A percentile compares a stretch with the other conserved stretches of the same genome.
These are phyloP conservation scores for Peziza echinospora DNA, from an alignment of 495 filamentous ascomycete genomes.

Conservation along the genomic window DNA sequence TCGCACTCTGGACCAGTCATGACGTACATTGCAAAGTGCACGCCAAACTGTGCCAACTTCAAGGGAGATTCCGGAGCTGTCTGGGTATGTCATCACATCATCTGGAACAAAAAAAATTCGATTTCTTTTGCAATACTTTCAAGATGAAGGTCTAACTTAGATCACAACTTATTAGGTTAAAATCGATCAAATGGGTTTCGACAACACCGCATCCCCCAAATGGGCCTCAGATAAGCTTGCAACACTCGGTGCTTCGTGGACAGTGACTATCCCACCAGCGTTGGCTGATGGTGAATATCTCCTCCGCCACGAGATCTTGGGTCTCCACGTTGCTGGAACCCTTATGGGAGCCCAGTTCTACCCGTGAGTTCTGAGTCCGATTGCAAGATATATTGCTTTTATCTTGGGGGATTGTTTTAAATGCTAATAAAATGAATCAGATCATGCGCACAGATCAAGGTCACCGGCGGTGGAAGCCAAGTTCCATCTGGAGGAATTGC, in stretches of 20 bases:
- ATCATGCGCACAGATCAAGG: constrained; percentile 31
- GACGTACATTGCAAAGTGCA: neutral
- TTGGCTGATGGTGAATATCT: constrained; percentile 27
- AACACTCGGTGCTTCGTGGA: constrained; percentile 2
- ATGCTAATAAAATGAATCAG: too few relatives aligned
- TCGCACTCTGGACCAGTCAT: neutral
- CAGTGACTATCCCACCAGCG: constrained; percentile 7
- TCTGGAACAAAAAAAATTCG: too few relatives aligned
- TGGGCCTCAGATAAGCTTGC: constrained; percentile 2
- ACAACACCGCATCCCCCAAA: neutral
- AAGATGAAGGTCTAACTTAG: too few relatives aligned
- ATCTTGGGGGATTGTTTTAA: too few relatives aligned
- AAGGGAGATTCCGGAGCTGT: neutral
- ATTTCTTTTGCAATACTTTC: too few relatives aligned
- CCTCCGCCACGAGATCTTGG: constrained; percentile 34
- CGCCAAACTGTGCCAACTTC: neutral
- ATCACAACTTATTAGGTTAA: too few relatives aligned
- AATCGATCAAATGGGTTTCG: neutral
- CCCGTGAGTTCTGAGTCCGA: too few relatives aligned
- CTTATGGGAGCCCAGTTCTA: constrained; percentile 31
- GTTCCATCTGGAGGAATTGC: constrained; percentile 25
- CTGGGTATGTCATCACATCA: too few relatives aligned
- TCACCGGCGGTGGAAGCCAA: constrained; percentile 28
- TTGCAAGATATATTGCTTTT: too few relatives aligned
- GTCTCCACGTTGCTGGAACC: constrained; percentile 26